Percentiles rank a stretch among this genome's conserved stretches.
These are phyloP conservation scores for Zymoseptoria tritici DNA, from an alignment of 2,329 filamentous ascomycete genomes.

Conservation along the genomic window DNA sequence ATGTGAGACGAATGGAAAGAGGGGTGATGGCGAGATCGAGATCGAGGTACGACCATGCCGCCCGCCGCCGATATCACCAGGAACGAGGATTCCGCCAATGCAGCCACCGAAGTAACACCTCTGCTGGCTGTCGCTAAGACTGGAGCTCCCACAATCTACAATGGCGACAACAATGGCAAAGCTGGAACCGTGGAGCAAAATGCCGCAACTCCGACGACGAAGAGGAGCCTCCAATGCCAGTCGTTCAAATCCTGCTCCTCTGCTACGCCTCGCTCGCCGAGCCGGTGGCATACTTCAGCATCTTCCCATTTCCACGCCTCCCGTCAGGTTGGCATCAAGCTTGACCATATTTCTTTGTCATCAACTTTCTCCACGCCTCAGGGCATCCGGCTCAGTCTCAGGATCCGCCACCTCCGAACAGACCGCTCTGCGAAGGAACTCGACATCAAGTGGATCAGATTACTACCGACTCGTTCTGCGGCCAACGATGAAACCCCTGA, in stretches of 20 bases:
- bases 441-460: no score
- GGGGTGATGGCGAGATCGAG: no score
- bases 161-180: slow-evolving; percentile 6
- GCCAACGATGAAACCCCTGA: no score
- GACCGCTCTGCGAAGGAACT: no score
- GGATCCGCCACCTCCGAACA: no score
- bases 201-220: background rate
- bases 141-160: background rate
- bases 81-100: slow-evolving; percentile 3
- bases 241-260: slow-evolving; percentile 60
- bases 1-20: no score
- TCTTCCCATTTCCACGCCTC: slow-evolving; percentile 54
- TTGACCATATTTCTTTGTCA: no score
- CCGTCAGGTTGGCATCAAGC: no score
- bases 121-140: slow-evolving; percentile 18
- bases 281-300: slow-evolving; percentile 70
- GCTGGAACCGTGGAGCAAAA: background rate
- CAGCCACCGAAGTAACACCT: slow-evolving; percentile 21
- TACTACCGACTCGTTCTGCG: no score
- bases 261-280: slow-evolving; percentile 67
- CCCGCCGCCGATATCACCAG: slow-evolving; percentile 13
- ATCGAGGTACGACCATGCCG: slow-evolving; percentile 5
- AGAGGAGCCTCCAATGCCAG: slow-evolving; percentile 38
- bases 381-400: no score
- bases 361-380: no score